These are phyloP conservation scores for Cymodocea nodosa DNA, from an alignment of 116 monocot genomes.

Conservation along the genomic window DNA sequence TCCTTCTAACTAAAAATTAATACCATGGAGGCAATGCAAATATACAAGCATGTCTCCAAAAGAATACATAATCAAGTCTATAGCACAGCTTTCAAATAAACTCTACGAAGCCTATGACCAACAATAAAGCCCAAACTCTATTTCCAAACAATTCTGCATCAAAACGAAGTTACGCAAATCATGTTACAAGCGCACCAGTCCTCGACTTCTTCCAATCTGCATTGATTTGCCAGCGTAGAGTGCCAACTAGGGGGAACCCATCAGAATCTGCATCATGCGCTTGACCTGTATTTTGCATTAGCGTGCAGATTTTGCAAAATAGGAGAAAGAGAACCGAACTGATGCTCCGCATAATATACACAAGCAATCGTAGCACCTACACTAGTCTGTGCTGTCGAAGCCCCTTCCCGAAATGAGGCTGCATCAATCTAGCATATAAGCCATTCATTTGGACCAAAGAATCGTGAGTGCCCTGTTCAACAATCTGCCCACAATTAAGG, in stretches of 20 bases:
- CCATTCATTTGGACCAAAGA: conserved; percentile 76
- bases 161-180: conserved; percentile 2
- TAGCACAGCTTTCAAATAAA: background rate
- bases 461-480: conserved; percentile 91
- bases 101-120: too few species aligned
- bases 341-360: conserved; percentile 8
- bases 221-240: background rate
- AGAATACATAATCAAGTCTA: conserved; percentile 6
- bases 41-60: conserved; percentile 9
- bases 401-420: conserved; percentile 88
- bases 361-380: conserved; percentile 12
- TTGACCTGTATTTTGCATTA: background rate
- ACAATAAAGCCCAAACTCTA: conserved; percentile 1
- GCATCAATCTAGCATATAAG: conserved; percentile 90
- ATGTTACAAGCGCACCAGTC: background rate
- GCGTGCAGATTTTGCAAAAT: background rate
- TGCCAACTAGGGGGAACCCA: background rate
- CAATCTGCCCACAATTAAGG: conserved; percentile 77
- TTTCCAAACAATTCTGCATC: conserved; percentile 5
- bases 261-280: background rate
- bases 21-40: conserved; percentile 8
- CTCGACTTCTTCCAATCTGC: background rate
- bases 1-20: background rate
- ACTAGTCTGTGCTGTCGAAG: conserved; percentile 62
- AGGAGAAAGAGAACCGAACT: conserved; percentile 15